A percentile compares a stretch with the other conserved stretches of the same genome.
Evolutionary conservation across 2,329 filamentous ascomycete genomes (phyloP).

Genomic region (Fusarium tanahbumbuense): DNA sequence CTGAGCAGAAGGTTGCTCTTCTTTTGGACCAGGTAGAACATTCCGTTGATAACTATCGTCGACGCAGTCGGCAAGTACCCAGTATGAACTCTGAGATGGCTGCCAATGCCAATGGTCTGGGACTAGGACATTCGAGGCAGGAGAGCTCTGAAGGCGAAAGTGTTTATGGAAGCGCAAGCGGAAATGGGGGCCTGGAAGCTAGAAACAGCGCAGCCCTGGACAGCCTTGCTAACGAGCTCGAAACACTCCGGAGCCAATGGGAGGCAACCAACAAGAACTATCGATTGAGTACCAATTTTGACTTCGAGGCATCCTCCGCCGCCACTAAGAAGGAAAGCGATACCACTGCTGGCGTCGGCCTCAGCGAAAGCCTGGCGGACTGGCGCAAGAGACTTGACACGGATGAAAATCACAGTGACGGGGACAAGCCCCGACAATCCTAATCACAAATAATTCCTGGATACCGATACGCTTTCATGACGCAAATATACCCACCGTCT

Average conservation of each 20-base stretch:
- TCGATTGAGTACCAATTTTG: conserved; percentile 87
- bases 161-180: conserved; percentile 65
- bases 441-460: conserved; percentile 41
- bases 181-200: conserved; percentile 52
- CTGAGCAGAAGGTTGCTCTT: conserved; percentile 91
- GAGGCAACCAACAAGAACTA: conserved; percentile 97
- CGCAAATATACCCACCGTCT: conserved; percentile 50
- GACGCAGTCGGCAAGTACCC: conserved; percentile 71
- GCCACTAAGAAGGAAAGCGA: conserved; percentile 59
- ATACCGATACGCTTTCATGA: conserved; percentile 49
- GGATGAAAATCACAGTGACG: conserved; percentile 53
- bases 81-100: conserved; percentile 63
- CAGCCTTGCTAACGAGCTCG: conserved; percentile 90
- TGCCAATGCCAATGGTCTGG: conserved; percentile 51
- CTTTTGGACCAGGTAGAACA: conserved; percentile 94
- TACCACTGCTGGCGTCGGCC: conserved; percentile 54
- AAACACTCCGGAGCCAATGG: conserved; percentile 91
- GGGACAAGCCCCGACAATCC: conserved; percentile 45
- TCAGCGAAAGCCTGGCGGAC: conserved; percentile 79
- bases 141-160: conserved; percentile 72
- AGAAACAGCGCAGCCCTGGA: conserved; percentile 80
- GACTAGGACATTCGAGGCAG: conserved; percentile 60
- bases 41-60: conserved; percentile 93
- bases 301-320: conserved; percentile 73
- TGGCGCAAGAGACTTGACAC: conserved; percentile 83